Conservation (phyloP, 768 basidiomycete species). For the Neoboletus magnificus region DNA sequence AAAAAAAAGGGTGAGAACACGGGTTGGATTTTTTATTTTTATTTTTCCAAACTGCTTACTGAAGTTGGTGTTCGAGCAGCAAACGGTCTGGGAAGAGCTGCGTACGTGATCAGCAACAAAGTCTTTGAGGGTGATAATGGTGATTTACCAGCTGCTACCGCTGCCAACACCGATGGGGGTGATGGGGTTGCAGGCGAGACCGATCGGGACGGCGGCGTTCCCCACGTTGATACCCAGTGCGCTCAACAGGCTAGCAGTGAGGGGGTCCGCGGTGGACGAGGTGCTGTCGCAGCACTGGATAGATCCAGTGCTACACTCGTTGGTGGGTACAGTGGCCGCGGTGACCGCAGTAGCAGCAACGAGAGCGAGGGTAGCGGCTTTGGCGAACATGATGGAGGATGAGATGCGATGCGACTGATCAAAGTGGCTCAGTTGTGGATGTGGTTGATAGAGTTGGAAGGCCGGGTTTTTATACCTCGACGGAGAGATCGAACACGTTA, state of each 20-base stretch:
- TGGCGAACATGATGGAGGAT: slow-evolving; percentile 1
- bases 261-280: background rate
- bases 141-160: background rate
- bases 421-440: background rate
- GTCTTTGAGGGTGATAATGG: background rate
- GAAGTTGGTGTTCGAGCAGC: background rate
- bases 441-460: background rate
- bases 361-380: background rate
- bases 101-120: background rate
- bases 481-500: background rate
- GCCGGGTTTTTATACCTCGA: background rate
- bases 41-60: background rate
- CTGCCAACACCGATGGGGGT: background rate
- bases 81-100: background rate
- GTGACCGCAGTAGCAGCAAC: background rate
- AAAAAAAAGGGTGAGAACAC: background rate
- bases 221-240: background rate
- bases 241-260: background rate
- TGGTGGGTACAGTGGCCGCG: background rate
- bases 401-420: background rate
- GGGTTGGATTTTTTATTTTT: no score
- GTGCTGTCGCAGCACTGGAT: background rate
- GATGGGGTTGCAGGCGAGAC: background rate
- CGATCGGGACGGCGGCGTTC: background rate
- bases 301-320: background rate